A percentile compares a stretch with the other conserved stretches of the same genome.
Evolutionary conservation across 176 grass and related monocot genomes (phyloP).

Genomic region (Urochloa ruziziensis): DNA sequence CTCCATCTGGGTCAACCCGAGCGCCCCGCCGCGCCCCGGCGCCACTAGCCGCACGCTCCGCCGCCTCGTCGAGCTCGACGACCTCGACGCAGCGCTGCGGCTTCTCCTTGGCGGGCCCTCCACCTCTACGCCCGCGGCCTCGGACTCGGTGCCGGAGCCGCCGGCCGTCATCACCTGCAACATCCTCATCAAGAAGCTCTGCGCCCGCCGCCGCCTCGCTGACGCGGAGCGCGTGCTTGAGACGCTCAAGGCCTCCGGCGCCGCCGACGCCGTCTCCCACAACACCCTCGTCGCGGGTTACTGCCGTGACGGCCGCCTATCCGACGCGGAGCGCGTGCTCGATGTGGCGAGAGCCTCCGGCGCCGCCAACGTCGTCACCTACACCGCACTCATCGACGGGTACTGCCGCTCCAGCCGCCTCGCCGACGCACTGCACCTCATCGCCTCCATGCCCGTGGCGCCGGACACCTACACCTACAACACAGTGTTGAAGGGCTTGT

Average conservation of each 20-base stretch:
- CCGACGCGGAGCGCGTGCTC: conserved; percentile 40
- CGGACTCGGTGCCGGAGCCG: conserved; percentile 2
- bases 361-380: conserved; percentile 41
- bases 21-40: conserved; percentile 4
- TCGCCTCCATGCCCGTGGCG: conserved; percentile 44
- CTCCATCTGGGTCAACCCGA: conserved; percentile 42
- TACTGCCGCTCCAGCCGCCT: conserved; percentile 41
- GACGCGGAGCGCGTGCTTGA: conserved; percentile 41
- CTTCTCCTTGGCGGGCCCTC: conserved; percentile 25
- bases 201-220: conserved; percentile 18
- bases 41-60: conserved; percentile 6
- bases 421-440: conserved; percentile 33
- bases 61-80: conserved; percentile 39
- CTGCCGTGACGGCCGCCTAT: conserved; percentile 45
- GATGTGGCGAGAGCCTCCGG: background rate
- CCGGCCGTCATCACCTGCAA: conserved; percentile 34
- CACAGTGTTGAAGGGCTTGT: conserved; percentile 50
- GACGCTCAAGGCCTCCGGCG: conserved; percentile 23
- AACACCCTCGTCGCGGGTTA: conserved; percentile 53
- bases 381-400: conserved; percentile 36
- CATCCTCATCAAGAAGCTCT: conserved; percentile 51
- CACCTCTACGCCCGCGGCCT: background rate
- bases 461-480: conserved; percentile 54
- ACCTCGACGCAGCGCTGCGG: conserved; percentile 46
- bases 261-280: conserved; percentile 47